Percentiles rank a stretch among this genome's conserved stretches.
These are phyloP conservation scores for Podospora tetraspora DNA, from an alignment of 495 filamentous ascomycete species.

Conservation along the genomic window DNA sequence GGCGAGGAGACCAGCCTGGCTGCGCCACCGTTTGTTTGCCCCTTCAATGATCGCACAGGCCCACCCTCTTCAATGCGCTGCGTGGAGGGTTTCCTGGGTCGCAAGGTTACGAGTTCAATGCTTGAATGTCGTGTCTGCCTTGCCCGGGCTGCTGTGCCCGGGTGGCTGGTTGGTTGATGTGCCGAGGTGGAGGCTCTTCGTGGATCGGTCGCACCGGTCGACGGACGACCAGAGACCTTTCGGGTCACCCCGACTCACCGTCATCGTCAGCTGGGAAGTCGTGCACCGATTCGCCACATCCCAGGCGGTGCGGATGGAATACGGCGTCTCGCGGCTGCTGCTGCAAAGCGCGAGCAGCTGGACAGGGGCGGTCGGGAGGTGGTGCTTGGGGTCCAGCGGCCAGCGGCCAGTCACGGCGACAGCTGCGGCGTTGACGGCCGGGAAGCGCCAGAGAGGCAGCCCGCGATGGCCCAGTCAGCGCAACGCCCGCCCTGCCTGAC, in stretches of 20 bases:
- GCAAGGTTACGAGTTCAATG: not conserved
- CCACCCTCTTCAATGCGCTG: not conserved
- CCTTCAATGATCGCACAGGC: not conserved
- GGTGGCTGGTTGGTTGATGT: not conserved
- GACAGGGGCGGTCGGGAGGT: not conserved
- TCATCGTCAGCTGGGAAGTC: not conserved
- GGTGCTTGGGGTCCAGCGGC: not conserved
- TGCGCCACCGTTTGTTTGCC: conserved; percentile 9
- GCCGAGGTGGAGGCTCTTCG: not conserved
- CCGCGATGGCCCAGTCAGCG: not conserved
- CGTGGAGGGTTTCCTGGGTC: not conserved
- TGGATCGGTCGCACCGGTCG: not conserved
- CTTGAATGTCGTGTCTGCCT: not conserved
- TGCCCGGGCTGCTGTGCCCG: not conserved
- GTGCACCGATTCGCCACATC: not conserved
- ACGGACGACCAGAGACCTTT: not conserved
- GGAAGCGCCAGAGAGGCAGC: not conserved
- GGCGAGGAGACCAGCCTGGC: not conserved
- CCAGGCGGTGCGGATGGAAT: not conserved
- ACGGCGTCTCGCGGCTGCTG: conserved; percentile 1
- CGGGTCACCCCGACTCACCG: not conserved
- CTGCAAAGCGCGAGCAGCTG: not conserved
- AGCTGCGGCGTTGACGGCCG: not conserved
- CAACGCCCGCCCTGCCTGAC: not conserved
- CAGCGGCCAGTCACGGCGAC: not conserved